phyloP scores from a whole-genome alignment of 2,329 filamentous ascomycete genomes.

The Cercospora zeina region DNA sequence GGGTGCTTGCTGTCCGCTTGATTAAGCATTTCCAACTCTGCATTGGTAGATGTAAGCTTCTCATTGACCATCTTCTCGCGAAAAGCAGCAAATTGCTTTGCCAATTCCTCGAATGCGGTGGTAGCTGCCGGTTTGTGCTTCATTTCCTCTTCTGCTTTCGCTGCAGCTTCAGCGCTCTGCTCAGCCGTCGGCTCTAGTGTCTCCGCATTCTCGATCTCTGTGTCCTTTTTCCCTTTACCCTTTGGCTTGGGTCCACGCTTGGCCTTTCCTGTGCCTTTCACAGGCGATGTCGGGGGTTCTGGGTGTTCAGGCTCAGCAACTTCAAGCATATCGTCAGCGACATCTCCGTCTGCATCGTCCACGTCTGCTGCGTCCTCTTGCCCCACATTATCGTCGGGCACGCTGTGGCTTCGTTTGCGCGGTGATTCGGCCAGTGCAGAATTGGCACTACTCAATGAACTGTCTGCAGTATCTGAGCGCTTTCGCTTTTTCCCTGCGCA shows the following conservation, averaged over 20 bases:
- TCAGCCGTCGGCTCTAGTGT: conserved; percentile 26
- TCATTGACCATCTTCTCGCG: conserved; percentile 88
- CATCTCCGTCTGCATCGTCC: conserved; percentile 20
- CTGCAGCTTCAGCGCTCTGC: conserved; percentile 36
- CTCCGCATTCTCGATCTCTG: conserved; percentile 26
- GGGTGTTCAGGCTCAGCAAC: conserved; percentile 25
- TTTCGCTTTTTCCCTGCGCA: conserved; percentile 47
- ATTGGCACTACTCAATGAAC: conserved; percentile 42
- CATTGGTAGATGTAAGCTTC: conserved; percentile 75
- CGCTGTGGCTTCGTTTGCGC: conserved; percentile 38
- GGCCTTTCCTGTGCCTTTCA: conserved; percentile 47
- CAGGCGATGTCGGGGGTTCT: conserved; percentile 38
- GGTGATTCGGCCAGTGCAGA: conserved; percentile 41
- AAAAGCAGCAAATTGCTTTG: conserved; percentile 84
- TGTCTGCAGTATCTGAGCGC: conserved; percentile 45
- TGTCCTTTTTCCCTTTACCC: conserved; percentile 38
- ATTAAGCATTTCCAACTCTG: conserved; percentile 61
- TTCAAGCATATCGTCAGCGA: conserved; percentile 25
- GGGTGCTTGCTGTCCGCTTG: conserved; percentile 70
- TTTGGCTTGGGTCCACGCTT: conserved; percentile 40
- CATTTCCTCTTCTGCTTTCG: conserved; percentile 57
- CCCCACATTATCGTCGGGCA: conserved; percentile 21
- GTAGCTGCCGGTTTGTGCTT: conserved; percentile 41
- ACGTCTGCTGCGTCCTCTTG: conserved; percentile 38
- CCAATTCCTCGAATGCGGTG: conserved; percentile 64